These are phyloP conservation scores for Dimargaris xerosporica DNA, from an alignment of 192 early-diverging fungal species.

Conservation along the genomic window DNA sequence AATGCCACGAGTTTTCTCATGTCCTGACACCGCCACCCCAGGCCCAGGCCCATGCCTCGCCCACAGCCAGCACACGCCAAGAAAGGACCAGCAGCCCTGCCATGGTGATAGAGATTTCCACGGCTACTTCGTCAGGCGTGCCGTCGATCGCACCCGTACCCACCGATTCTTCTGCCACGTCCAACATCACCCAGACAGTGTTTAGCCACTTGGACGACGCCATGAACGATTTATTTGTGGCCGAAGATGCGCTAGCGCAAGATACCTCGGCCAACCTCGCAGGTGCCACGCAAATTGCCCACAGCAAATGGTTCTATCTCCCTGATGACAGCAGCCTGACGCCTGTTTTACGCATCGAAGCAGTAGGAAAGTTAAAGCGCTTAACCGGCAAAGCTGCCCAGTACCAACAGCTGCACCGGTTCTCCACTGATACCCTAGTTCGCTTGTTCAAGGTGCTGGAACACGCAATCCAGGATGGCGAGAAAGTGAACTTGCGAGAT, in stretches of 20 bases:
- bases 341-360: background rate
- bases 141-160: background rate
- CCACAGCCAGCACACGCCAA: background rate
- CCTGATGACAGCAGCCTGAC: background rate
- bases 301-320: too few species aligned
- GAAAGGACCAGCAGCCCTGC: background rate
- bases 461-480: background rate
- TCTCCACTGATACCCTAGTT: background rate
- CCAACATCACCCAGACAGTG: background rate
- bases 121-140: background rate
- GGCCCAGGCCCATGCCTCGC: background rate
- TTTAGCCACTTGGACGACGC: background rate
- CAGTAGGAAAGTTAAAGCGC: background rate
- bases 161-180: background rate
- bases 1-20: too few species aligned
- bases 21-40: too few species aligned
- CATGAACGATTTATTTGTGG: background rate
- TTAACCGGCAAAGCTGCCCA: background rate
- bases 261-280: background rate
- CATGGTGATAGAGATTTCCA: background rate
- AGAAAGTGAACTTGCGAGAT: background rate
- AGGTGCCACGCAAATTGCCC: too few species aligned
- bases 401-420: conserved; percentile 2
- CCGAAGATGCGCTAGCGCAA: background rate
- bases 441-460: conserved; percentile 7